A percentile compares a stretch with the other conserved stretches of the same genome.
Conservation (phyloP, 108 stramenopile species). For the Cyclostephanos invisitatus region DNA sequence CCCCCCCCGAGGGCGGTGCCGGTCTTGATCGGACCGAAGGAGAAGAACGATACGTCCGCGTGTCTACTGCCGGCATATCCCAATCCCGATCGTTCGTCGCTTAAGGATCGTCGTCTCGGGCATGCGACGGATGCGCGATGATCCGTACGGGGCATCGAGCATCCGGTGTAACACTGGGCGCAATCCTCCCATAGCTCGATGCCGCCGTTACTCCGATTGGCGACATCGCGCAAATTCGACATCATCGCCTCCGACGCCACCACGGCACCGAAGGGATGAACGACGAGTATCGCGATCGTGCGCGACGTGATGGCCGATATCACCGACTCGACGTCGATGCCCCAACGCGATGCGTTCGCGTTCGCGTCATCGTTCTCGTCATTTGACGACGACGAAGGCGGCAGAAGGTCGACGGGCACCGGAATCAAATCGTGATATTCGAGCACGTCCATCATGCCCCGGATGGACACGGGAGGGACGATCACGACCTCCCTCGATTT, state of each 20-base stretch:
- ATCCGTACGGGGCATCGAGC: not conserved
- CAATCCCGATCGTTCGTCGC: not conserved
- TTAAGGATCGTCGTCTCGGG: not conserved
- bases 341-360: not conserved
- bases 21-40: constrained; percentile 89
- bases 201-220: constrained; percentile 27
- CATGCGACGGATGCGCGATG: no score
- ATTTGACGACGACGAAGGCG: not conserved
- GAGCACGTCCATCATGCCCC: constrained; percentile 76
- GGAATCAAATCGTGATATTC: constrained; percentile 55
- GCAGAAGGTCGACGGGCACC: constrained; percentile 71
- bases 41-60: constrained; percentile 69
- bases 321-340: not conserved
- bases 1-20: constrained; percentile 85
- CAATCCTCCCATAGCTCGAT: constrained; percentile 83
- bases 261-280: constrained; percentile 80
- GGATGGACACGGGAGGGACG: constrained; percentile 74
- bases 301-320: constrained; percentile 48
- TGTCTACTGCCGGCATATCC: constrained; percentile 42
- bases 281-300: constrained; percentile 81
- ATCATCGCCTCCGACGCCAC: constrained; percentile 28
- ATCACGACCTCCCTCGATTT: constrained; percentile 62
- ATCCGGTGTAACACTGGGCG: constrained; percentile 81
- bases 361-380: not conserved
- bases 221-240: constrained; percentile 48